Evolutionary conservation across 768 basidiomycete genomes (phyloP).

Genomic region (Auricularia sp.): DNA sequence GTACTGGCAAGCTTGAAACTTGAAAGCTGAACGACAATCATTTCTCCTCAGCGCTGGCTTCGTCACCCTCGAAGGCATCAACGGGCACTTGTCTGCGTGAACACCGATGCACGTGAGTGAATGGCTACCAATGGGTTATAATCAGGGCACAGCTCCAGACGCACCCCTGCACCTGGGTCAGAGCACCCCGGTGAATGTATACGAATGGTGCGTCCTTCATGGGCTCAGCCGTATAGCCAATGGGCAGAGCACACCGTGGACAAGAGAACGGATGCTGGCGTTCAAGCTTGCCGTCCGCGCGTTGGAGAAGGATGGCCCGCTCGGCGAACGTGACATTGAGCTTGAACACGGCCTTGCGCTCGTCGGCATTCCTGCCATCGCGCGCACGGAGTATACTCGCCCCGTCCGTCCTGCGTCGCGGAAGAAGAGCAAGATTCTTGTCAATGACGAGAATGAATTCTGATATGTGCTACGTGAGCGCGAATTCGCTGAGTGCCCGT

Average conservation of each 20-base stretch:
- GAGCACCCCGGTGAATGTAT: conserved; percentile 70
- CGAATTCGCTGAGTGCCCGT: conserved; percentile 28
- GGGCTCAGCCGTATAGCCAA: conserved; percentile 71
- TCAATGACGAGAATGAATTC: conserved; percentile 55
- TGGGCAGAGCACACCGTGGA: conserved; percentile 54
- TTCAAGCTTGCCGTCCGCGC: conserved; percentile 50
- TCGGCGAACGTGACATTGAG: conserved; percentile 64
- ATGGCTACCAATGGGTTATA: no score
- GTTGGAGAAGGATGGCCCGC: conserved; percentile 34
- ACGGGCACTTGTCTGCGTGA: no score
- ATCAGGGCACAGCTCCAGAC: not conserved
- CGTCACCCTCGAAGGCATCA: no score
- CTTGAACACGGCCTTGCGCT: conserved; percentile 63
- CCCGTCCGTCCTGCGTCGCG: conserved; percentile 66
- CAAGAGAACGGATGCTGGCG: conserved; percentile 65
- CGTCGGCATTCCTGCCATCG: conserved; percentile 45
- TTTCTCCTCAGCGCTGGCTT: no score
- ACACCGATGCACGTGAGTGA: no score
- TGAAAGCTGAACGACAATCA: no score
- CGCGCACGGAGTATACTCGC: conserved; percentile 72
- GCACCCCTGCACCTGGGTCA: conserved; percentile 76
- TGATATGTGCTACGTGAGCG: not conserved
- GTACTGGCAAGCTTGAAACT: no score
- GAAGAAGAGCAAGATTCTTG: conserved; percentile 57
- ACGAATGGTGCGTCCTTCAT: conserved; percentile 67